Evolutionary conservation across 306 rosid species (phyloP).

Genomic region (Fagus crenata): DNA sequence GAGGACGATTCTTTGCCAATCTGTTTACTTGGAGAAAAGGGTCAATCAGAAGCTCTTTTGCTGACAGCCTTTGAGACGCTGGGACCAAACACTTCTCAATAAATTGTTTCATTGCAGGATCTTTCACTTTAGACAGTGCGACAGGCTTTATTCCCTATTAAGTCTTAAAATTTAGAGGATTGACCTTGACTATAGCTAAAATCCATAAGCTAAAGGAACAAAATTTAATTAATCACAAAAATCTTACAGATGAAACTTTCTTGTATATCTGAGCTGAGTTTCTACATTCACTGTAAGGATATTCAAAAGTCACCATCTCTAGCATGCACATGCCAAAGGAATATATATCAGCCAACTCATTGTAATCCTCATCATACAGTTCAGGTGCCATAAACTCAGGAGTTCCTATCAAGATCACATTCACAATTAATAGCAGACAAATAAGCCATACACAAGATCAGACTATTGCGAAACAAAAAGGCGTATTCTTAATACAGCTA

Average conservation of each 20-base stretch:
- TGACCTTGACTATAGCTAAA: no score
- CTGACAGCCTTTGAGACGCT: conserved; percentile 69
- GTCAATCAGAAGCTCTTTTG: conserved; percentile 80
- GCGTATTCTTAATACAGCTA: conserved; percentile 1
- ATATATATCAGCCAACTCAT: conserved; percentile 82
- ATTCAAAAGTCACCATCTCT: conserved; percentile 95
- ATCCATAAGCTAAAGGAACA: not conserved
- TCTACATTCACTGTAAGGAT: conserved; percentile 86
- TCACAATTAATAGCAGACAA: no score
- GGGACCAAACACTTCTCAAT: conserved; percentile 88
- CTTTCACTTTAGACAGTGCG: conserved; percentile 65
- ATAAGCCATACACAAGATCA: no score
- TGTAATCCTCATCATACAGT: conserved; percentile 90
- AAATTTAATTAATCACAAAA: conserved; percentile 20
- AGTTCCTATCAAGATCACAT: conserved; percentile 51
- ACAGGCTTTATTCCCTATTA: conserved; percentile 86
- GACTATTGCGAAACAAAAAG: conserved; percentile 4
- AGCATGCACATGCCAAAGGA: conserved; percentile 92
- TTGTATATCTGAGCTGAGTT: conserved; percentile 89
- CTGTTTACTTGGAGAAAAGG: conserved; percentile 63
- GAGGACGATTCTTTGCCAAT: conserved; percentile 23
- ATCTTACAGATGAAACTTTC: conserved; percentile 81
- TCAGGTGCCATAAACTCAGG: conserved; percentile 99
- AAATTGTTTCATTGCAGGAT: conserved; percentile 60
- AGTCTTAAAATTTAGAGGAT: no score